A percentile compares a stretch with the other conserved stretches of the same genome.
These are phyloP conservation scores for Colletotrichum musae DNA, from an alignment of 2,329 filamentous ascomycete species.

Conservation along the genomic window DNA sequence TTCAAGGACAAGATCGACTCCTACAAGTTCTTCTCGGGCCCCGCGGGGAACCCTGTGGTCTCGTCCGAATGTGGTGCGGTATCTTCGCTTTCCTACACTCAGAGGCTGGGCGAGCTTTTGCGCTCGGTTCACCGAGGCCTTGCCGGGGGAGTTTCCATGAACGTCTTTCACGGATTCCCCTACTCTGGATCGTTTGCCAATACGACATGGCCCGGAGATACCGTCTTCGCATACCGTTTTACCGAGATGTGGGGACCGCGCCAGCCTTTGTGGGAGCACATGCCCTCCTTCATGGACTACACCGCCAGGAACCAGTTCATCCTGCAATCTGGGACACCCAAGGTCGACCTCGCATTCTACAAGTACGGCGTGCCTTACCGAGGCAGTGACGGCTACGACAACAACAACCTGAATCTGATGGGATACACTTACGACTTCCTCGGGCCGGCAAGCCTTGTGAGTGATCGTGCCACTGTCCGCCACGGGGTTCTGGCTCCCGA, in stretches of 20 bases:
- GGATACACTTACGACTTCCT: conserved; percentile 39
- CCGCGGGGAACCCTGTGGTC: conserved; percentile 42
- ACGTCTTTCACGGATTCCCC: conserved; percentile 44
- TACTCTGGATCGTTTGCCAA: conserved; percentile 42
- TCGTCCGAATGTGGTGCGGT: conserved; percentile 46
- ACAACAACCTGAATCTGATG: no score
- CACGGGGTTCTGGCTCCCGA: conserved; percentile 43
- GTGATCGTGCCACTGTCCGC: conserved; percentile 21
- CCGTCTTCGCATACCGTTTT: conserved; percentile 44
- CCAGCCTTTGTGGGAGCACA: no score
- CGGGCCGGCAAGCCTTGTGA: conserved; percentile 40
- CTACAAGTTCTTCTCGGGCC: conserved; percentile 45
- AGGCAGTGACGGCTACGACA: no score
- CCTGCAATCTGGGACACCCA: no score
- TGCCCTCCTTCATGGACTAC: no score
- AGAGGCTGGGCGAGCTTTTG: conserved; percentile 13
- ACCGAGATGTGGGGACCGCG: conserved; percentile 43
- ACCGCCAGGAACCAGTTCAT: no score
- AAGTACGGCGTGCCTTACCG: no score
- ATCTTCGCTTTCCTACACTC: neutral
- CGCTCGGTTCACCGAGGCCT: conserved; percentile 41
- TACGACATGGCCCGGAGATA: conserved; percentile 45
- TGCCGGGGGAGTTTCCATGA: conserved; percentile 44
- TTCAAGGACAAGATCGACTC: conserved; percentile 44
- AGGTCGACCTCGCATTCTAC: no score